These are phyloP conservation scores for Elsinoe australis DNA, from an alignment of 2,329 filamentous ascomycete genomes.

Conservation along the genomic window DNA sequence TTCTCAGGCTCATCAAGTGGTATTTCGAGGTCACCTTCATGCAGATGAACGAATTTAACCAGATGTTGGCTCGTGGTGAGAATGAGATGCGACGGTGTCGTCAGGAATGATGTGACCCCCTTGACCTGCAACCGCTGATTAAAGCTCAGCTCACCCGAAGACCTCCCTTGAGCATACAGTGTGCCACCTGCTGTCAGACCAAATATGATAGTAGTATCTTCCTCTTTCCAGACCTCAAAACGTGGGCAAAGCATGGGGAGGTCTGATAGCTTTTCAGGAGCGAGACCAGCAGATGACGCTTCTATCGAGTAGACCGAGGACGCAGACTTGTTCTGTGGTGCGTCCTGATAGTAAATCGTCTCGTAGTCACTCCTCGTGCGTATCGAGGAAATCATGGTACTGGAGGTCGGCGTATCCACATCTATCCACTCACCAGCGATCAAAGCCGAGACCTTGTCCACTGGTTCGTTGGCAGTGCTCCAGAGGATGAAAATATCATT, in stretches of 20 bases:
- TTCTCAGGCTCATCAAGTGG: constrained; percentile 82
- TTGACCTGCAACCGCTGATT: constrained; percentile 66
- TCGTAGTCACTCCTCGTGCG: constrained; percentile 19
- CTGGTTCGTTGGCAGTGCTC: constrained; percentile 17
- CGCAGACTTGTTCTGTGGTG: constrained; percentile 3
- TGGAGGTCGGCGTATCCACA: neutral
- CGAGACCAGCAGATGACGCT: neutral
- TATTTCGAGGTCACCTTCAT: constrained; percentile 61
- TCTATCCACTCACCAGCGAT: neutral
- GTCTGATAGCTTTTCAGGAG: constrained; percentile 3
- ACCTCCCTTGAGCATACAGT: constrained; percentile 53
- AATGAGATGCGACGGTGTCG: constrained; percentile 75
- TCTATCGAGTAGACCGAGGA: neutral
- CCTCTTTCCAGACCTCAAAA: constrained; percentile 31
- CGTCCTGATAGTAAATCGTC: constrained; percentile 23
- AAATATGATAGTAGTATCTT: constrained; percentile 39
- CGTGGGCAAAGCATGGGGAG: constrained; percentile 25
- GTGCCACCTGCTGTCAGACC: constrained; percentile 69
- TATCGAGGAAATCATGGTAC: neutral
- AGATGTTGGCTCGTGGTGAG: constrained; percentile 90
- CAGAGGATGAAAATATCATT: constrained; percentile 32
- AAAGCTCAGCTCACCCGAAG: constrained; percentile 18
- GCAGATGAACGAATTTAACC: constrained; percentile 86
- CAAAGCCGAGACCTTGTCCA: constrained; percentile 21
- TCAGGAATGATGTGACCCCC: constrained; percentile 84